A percentile compares a stretch with the other conserved stretches of the same genome.
phyloP scores from a whole-genome alignment of 345 rosid species.

The Pseudoturritis turrita region DNA sequence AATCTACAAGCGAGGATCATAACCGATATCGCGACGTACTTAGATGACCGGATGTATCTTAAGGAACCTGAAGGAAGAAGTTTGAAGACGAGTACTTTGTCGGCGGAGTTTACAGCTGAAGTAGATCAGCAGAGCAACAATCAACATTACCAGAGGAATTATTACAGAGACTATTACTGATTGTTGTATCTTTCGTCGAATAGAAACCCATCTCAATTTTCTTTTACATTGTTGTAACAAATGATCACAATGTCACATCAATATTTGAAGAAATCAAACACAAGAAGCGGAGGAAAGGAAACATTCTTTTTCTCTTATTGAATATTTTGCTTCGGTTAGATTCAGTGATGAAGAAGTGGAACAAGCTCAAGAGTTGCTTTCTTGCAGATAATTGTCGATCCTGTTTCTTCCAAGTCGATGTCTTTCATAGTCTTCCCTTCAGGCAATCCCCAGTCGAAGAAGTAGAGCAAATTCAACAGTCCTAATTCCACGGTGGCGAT shows the following conservation, averaged over 20 bases:
- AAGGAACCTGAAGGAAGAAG: constrained; percentile 66
- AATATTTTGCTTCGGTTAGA: too few relatives aligned
- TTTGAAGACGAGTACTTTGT: constrained; percentile 40
- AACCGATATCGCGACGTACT: constrained; percentile 46
- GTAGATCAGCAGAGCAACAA: constrained; percentile 17
- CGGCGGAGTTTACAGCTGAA: constrained; percentile 40
- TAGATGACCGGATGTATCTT: constrained; percentile 54
- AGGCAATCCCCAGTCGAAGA: constrained; percentile 20
- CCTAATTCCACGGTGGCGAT: constrained; percentile 20
- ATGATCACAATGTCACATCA: neutral
- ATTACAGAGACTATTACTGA: neutral
- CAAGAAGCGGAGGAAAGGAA: too few relatives aligned
- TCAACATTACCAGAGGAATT: constrained; percentile 19
- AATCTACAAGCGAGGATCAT: constrained; percentile 40
- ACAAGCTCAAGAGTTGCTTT: constrained; percentile 35
- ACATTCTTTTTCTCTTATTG: too few relatives aligned
- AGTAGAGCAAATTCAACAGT: constrained; percentile 27
- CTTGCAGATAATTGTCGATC: neutral
- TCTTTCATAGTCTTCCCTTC: constrained; percentile 21
- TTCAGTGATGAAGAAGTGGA: constrained; percentile 1
- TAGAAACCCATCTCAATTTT: neutral
- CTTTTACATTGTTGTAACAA: neutral
- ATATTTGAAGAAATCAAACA: too few relatives aligned
- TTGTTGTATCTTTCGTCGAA: neutral
- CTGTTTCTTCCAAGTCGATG: constrained; percentile 14